Base-by-base conservation (phyloP, 441 rosid genomes). In the Corymbia citriodora region DNA sequence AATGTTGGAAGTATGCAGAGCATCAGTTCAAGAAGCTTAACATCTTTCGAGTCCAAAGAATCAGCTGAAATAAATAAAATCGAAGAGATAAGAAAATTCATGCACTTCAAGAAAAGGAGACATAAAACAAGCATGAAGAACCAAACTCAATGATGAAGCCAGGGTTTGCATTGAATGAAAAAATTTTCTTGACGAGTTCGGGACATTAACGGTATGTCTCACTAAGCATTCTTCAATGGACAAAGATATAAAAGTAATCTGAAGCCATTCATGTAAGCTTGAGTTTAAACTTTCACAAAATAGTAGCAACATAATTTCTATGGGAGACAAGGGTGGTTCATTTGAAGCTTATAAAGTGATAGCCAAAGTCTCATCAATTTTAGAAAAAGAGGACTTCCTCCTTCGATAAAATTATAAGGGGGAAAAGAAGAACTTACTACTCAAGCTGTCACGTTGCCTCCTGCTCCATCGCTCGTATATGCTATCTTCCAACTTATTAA, bases 401-500 rank as follows among this genome's bases (percentile, higher is more conserved):
- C 85, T 79, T 40, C 2, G 2, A 45, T 45, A 79, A 79, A 79
- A 40, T 79, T 40, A 12, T 23, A 45, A 23, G 83, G 50, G 52
- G 17, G 52, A 10, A 11, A 45, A 17, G 40, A 45, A 40, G 52
- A 91, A 93, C 98, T 83, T 95, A 98, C 99, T 91, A 92, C 93
- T 91, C 92, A 93, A 91, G 90, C 94, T 96, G 90, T 96, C 98
- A 54, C 90, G 94, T 87, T 97, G 98, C 93, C 91, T 96, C 90
- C 89, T 94, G 82, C 93, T 92, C 99, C 99, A 97, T 92, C 96
- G 94, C 90, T 96, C 96, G 96, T 95, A 95, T 89, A 98, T 96
- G 97, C 97, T 96, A 90, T 98, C 99, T 94, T 97, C 99, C 94
- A 98, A 92, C 94, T 96, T 98, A 92, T 94, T 96, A 91, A 97